A percentile compares a stretch with the other conserved stretches of the same genome.
Conservation (phyloP, 352 stramenopile genomes). For the Phytophthora sp. region DNA sequence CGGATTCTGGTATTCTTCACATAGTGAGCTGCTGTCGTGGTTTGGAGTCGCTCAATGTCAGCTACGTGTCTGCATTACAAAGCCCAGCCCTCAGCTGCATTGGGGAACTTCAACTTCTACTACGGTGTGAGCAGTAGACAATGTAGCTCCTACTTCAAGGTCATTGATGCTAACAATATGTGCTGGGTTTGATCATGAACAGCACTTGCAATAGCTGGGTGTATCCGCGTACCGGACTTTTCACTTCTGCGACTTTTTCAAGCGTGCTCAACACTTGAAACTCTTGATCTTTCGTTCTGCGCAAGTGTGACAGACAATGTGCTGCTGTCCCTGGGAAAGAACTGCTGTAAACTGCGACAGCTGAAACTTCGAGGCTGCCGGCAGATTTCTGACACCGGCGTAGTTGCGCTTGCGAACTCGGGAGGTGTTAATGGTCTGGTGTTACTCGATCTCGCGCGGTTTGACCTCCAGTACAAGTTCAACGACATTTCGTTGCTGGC, state of each 20-base stretch:
- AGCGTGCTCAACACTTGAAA: constrained; percentile 67
- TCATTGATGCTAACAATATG: background rate
- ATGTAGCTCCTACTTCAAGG: background rate
- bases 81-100: constrained; percentile 58
- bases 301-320: constrained; percentile 79
- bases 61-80: constrained; percentile 57
- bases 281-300: constrained; percentile 85
- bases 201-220: constrained; percentile 79
- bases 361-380: constrained; percentile 86
- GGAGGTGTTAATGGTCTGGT: constrained; percentile 61
- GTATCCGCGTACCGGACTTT: constrained; percentile 74
- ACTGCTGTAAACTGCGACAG: constrained; percentile 60
- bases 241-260: constrained; percentile 85
- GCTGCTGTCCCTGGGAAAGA: constrained; percentile 71
- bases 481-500: constrained; percentile 92
- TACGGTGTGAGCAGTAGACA: constrained; percentile 51
- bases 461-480: constrained; percentile 91
- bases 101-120: constrained; percentile 50
- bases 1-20: constrained; percentile 60
- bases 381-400: constrained; percentile 85
- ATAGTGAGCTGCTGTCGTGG: constrained; percentile 54
- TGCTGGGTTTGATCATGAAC: background rate
- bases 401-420: constrained; percentile 79
- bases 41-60: constrained; percentile 63
- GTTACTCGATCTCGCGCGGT: constrained; percentile 84